A percentile compares a stretch with the other conserved stretches of the same genome.
phyloP scores from a whole-genome alignment of 768 basidiomycete species.

The Tylopilus balloui region DNA sequence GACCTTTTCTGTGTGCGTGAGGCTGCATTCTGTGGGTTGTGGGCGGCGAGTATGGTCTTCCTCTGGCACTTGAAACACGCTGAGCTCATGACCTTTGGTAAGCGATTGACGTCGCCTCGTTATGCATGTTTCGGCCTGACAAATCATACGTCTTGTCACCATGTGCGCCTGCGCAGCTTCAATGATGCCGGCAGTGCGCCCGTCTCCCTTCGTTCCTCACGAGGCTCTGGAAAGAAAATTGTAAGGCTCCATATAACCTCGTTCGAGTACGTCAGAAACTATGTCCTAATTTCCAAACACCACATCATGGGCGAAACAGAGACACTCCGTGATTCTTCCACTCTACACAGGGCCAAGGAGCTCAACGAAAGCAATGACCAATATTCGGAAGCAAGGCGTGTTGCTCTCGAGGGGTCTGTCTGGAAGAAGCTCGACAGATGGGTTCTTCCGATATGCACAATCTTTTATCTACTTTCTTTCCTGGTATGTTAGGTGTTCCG shows the following conservation, averaged over 20 bases:
- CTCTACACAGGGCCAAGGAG: slow-evolving; percentile 5
- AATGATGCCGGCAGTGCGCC: too few species aligned
- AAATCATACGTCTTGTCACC: too few species aligned
- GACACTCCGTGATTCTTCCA: not conserved
- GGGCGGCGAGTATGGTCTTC: too few species aligned
- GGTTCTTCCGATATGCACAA: slow-evolving; percentile 45
- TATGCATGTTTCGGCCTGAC: too few species aligned
- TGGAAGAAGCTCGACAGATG: slow-evolving; percentile 49
- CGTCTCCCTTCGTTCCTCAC: too few species aligned
- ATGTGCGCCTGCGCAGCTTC: too few species aligned
- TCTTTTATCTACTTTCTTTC: slow-evolving; percentile 52
- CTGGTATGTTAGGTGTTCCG: slow-evolving; percentile 36
- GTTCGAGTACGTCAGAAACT: not conserved
- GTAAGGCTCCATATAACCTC: not conserved
- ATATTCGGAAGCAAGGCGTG: slow-evolving; percentile 13
- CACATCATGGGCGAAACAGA: slow-evolving; percentile 6
- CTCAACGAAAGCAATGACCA: slow-evolving; percentile 3
- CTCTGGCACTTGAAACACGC: too few species aligned
- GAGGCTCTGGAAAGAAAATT: too few species aligned
- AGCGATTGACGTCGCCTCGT: too few species aligned
- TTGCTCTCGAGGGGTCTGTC: slow-evolving; percentile 35
- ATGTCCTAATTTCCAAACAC: not conserved
- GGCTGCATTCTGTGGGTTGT: too few species aligned
- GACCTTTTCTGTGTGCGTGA: too few species aligned
- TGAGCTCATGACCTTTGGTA: too few species aligned